Conservation (phyloP, 345 rosid species). For the Rhodamnia rubescens region DNA sequence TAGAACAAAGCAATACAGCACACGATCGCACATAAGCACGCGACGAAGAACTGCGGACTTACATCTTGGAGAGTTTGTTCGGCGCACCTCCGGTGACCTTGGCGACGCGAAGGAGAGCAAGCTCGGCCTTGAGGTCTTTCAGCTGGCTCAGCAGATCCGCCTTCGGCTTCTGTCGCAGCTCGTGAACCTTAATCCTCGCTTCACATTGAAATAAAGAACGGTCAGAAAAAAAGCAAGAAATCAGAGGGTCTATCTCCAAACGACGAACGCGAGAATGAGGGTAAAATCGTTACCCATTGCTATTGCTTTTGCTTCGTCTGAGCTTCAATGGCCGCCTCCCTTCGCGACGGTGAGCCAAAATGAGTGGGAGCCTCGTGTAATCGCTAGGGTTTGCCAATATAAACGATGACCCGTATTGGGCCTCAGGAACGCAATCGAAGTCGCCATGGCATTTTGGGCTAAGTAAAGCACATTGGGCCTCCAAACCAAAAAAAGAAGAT, state of each 20-base stretch:
- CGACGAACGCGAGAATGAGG: background rate
- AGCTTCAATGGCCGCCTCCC: background rate
- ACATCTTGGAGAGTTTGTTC: slow-evolving; percentile 69
- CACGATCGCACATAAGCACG: background rate
- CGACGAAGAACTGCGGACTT: background rate
- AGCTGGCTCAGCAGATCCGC: slow-evolving; percentile 36
- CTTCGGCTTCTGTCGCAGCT: slow-evolving; percentile 54
- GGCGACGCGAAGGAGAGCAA: slow-evolving; percentile 59
- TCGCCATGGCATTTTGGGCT: background rate
- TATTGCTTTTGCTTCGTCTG: slow-evolving; percentile 1
- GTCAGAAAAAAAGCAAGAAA: background rate
- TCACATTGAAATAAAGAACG: background rate
- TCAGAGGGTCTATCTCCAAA: background rate
- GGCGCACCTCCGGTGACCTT: slow-evolving; percentile 72
- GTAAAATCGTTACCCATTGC: slow-evolving; percentile 9
- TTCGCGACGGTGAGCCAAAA: background rate
- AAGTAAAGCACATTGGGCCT: background rate
- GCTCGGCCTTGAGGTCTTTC: slow-evolving; percentile 63
- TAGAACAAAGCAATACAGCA: background rate
- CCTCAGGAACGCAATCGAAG: background rate
- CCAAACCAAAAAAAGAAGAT: no score
- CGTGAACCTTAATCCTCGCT: slow-evolving; percentile 73
- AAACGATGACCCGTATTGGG: background rate
- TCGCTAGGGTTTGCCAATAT: background rate
- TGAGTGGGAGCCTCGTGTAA: background rate